Evolutionary conservation across 331 rosid genomes (phyloP).

Genomic region (Dryas integrifolia): DNA sequence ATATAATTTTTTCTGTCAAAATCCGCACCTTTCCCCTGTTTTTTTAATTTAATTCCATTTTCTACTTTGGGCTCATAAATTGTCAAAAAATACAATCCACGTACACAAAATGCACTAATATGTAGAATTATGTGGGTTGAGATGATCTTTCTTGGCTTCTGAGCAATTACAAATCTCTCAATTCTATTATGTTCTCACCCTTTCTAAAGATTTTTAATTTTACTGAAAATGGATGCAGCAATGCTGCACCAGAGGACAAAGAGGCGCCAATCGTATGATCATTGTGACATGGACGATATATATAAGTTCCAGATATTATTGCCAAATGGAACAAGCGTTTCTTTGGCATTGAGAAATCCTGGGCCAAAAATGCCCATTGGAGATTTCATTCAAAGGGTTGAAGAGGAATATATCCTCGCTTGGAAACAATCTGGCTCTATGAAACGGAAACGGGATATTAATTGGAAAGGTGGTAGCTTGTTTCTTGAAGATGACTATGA

Average conservation of each 20-base stretch:
- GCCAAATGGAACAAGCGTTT: slow-evolving; percentile 41
- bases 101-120: neutral
- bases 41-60: neutral
- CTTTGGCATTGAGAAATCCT: slow-evolving; percentile 23
- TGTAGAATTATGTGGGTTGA: neutral
- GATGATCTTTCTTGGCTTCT: neutral
- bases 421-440: neutral
- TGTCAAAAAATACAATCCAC: neutral
- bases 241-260: neutral
- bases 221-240: slow-evolving; percentile 20
- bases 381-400: slow-evolving; percentile 34
- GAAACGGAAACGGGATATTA: slow-evolving; percentile 28
- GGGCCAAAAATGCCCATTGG: slow-evolving; percentile 26
- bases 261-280: slow-evolving; percentile 20
- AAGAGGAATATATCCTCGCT: slow-evolving; percentile 20
- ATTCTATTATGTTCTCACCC: neutral
- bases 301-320: slow-evolving; percentile 39
- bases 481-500: slow-evolving; percentile 42
- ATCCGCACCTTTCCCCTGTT: neutral
- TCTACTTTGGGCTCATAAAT: no score
- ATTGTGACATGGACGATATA: neutral
- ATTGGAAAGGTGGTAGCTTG: slow-evolving; percentile 38
- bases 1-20: neutral
- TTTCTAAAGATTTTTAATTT: neutral
- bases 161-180: neutral